A percentile compares a stretch with the other conserved stretches of the same genome.
Evolutionary conservation across 768 basidiomycete genomes (phyloP).

Genomic region (Phylloporus sp.): DNA sequence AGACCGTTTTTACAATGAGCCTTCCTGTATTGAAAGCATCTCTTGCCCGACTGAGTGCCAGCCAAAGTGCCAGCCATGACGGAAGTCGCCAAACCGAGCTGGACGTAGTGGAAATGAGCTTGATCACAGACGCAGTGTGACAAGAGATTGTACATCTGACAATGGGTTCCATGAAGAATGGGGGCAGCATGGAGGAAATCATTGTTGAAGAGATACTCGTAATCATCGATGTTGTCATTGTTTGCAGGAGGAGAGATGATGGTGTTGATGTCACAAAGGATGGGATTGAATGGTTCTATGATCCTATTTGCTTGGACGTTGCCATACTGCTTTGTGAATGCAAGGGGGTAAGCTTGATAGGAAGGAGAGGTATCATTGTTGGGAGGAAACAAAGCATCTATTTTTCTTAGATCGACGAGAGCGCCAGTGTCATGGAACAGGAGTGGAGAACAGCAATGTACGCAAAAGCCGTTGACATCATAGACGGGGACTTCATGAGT

Average conservation of each 20-base stretch:
- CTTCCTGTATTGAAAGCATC: neutral
- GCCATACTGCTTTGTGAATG: neutral
- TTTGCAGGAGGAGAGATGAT: neutral
- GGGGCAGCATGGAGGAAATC: too few species aligned
- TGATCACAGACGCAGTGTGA: neutral
- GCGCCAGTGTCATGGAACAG: neutral
- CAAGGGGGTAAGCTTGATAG: neutral
- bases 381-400: neutral
- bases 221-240: neutral
- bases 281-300: neutral
- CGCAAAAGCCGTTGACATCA: neutral
- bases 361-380: neutral
- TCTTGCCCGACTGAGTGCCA: neutral
- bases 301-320: neutral
- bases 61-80: neutral
- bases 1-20: neutral
- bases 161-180: neutral
- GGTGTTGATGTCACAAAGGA: neutral
- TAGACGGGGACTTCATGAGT: neutral
- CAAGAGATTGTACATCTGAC: conserved; percentile 3
- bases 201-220: too few species aligned
- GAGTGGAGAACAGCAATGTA: neutral
- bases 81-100: conserved; percentile 4
- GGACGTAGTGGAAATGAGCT: neutral
- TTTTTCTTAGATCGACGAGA: neutral